Percentiles rank a stretch among this genome's conserved stretches.
phyloP scores from a whole-genome alignment of 2,329 filamentous ascomycete genomes.

The Talaromyces sp. region DNA sequence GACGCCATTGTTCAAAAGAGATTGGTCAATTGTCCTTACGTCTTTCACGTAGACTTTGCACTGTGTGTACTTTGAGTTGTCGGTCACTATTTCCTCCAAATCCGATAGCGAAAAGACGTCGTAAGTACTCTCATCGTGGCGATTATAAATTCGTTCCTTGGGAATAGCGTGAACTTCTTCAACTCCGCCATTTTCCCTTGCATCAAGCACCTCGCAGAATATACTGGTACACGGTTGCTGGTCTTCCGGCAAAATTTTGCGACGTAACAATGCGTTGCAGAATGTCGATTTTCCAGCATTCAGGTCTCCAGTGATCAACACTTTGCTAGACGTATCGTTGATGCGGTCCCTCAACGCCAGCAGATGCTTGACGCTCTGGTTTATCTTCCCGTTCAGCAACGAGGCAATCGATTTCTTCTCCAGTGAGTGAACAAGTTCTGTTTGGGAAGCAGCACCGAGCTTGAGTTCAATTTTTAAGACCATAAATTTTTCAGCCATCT shows the following conservation, averaged over 20 bases:
- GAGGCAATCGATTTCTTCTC: slow-evolving; percentile 90
- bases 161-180: slow-evolving; percentile 97
- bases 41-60: slow-evolving; percentile 98
- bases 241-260: slow-evolving; percentile 91
- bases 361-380: slow-evolving; percentile 87
- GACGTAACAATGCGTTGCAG: slow-evolving; percentile 90
- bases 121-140: slow-evolving; percentile 90
- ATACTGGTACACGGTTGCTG: slow-evolving; percentile 98
- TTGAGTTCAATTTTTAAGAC: slow-evolving; percentile 93
- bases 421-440: slow-evolving; percentile 88
- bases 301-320: slow-evolving; percentile 89
- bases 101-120: slow-evolving; percentile 76
- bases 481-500: slow-evolving; percentile 94
- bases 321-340: slow-evolving; percentile 95
- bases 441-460: slow-evolving; percentile 78
- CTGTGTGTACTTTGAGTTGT: slow-evolving; percentile 83
- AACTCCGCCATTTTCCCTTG: slow-evolving; percentile 80
- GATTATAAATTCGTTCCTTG: slow-evolving; percentile 73
- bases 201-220: slow-evolving; percentile 95
- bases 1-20: slow-evolving; percentile 91
- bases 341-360: slow-evolving; percentile 85
- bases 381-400: slow-evolving; percentile 88
- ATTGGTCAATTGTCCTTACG: slow-evolving; percentile 82
- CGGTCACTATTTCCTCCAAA: slow-evolving; percentile 82
- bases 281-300: slow-evolving; percentile 99